Conservation (phyloP, 805 yeast genomes). For the Myxozyma geophila region DNA sequence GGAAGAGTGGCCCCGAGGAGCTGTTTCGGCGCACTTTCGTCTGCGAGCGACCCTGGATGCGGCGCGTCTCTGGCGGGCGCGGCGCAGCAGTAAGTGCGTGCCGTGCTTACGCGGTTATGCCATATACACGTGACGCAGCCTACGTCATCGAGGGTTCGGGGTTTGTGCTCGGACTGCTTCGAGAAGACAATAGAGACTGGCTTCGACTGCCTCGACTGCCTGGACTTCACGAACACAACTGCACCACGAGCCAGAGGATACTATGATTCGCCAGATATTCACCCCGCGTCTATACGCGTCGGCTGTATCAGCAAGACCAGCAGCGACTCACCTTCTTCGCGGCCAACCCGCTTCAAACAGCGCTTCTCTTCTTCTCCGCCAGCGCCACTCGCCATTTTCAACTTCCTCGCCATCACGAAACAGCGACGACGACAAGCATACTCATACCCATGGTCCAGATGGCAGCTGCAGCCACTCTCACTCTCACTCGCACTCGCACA, state of each 20-base stretch:
- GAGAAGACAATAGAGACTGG: too few species aligned
- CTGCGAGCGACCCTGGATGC: not conserved
- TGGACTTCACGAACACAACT: too few species aligned
- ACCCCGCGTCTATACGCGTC: not conserved
- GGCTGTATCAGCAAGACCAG: not conserved
- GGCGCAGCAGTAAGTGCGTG: not conserved
- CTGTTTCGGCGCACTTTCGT: not conserved
- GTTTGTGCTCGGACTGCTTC: too few species aligned
- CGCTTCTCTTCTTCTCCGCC: constrained; percentile 7
- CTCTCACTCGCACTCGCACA: constrained; percentile 11
- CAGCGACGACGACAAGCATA: not conserved
- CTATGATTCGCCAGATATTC: not conserved
- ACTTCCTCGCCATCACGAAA: not conserved
- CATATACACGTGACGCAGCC: not conserved
- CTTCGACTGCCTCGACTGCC: not conserved
- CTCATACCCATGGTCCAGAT: constrained; percentile 9
- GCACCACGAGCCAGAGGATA: not conserved
- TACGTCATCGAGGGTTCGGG: not conserved
- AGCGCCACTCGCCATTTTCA: not conserved
- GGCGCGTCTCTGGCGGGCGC: not conserved
- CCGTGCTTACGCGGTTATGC: not conserved
- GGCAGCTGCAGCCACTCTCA: constrained; percentile 8
- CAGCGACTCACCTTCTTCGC: not conserved
- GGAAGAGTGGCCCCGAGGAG: not conserved
- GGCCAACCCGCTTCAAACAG: not conserved